Base-by-base conservation (phyloP, 1,139 yeast species). In the Kodamaea sp. region DNA sequence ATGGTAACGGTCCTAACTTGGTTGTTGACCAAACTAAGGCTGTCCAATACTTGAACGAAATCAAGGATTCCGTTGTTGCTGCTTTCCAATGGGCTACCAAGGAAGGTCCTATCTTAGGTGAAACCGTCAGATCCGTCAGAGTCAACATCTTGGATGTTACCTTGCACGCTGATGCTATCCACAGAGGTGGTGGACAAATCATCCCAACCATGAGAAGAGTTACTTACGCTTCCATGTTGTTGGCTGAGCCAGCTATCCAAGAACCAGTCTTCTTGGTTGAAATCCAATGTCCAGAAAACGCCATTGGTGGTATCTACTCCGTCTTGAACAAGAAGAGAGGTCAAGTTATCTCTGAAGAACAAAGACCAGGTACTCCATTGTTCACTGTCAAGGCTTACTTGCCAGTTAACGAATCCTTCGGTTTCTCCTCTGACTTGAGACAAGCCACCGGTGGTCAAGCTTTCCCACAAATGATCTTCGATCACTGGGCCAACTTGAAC, bases 401-500 rank as follows among this genome's bases (percentile, higher is more conserved):
- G 76, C 98, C 98, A 73, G 97, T 92, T 63, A 92, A 92, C 78
- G 98, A 92, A 82, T 92, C 98, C 46, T 92, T 92, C 83, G 98
- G 98, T 85, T 92, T 92, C 96, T 85, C 96, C 62, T 92, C 95
- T 78, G 96, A 89, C 66, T 86, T 92, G 70, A 89, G 98, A 83
- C 97, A 90, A 79, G 96, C 97, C 66, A 92, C 98, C 64, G 97
- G 97, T 86, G 98, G 98, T 76, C 98, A 92, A 83, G 98, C 98
- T 72, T 92, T 92, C 97, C 98, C 98, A 78, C 97, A 90, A 80
- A 82, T 92, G 95, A 92, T 92, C 73, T 92, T 92, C 76, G 97
- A 90, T 73, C 98, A 92, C 74, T 92, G 97, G 97, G 79, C 88
- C 54, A 72, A 85, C 61, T 77, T 92, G 79, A 63, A 68, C 57